A percentile compares a stretch with the other conserved stretches of the same genome.
phyloP scores from a whole-genome alignment of 768 basidiomycete genomes.

The Rhodocollybia butyracea region DNA sequence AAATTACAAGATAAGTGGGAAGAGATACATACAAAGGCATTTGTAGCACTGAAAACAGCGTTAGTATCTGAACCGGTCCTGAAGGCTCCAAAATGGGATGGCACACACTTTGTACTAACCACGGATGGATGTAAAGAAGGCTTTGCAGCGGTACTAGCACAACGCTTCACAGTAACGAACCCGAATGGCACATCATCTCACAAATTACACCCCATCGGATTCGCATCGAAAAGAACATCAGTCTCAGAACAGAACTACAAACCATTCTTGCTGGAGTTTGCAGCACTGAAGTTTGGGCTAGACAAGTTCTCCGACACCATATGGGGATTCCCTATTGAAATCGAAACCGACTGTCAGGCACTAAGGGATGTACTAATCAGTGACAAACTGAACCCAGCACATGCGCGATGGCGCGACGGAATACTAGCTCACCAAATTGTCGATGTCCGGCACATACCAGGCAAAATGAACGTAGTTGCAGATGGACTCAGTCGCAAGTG shows the following conservation, averaged over 20 bases:
- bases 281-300: slow-evolving; percentile 27
- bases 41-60: slow-evolving; percentile 22
- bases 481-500: slow-evolving; percentile 26
- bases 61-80: slow-evolving; percentile 31
- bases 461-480: slow-evolving; percentile 21
- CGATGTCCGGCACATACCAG: slow-evolving; percentile 18
- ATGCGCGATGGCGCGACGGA: slow-evolving; percentile 28
- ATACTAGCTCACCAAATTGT: slow-evolving; percentile 21
- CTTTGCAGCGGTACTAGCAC: slow-evolving; percentile 29
- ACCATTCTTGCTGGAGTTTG: too few relatives aligned
- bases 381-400: slow-evolving; percentile 22
- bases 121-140: too few relatives aligned
- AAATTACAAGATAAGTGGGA: slow-evolving; percentile 18
- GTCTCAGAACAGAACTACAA: too few relatives aligned
- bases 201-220: too few relatives aligned
- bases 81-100: slow-evolving; percentile 26
- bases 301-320: slow-evolving; percentile 24
- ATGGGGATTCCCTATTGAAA: slow-evolving; percentile 24
- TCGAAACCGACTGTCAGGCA: too few relatives aligned
- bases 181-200: too few relatives aligned
- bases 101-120: slow-evolving; percentile 27
- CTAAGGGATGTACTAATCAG: slow-evolving; percentile 22
- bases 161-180: slow-evolving; percentile 14
- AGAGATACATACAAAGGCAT: neutral
- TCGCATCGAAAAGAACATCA: too few relatives aligned